Conservation (phyloP, 2,329 filamentous ascomycete genomes). For the Grosmannia huntii region DNA sequence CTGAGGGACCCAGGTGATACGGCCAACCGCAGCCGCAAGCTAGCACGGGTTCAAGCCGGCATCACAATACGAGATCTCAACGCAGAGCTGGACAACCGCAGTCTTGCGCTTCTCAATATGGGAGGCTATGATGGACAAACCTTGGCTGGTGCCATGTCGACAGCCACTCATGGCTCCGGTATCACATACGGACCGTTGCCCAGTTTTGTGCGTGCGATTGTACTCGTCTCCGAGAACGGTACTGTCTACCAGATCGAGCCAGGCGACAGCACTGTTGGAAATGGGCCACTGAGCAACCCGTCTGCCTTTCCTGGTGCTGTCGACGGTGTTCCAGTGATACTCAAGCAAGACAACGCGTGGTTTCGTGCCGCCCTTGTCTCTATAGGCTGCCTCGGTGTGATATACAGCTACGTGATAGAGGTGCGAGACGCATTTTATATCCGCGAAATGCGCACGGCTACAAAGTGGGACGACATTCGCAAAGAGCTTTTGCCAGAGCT, state of each 20-base stretch:
- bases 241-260: constrained; percentile 17
- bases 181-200: constrained; percentile 13
- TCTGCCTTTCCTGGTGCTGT: constrained; percentile 10
- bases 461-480: constrained; percentile 13
- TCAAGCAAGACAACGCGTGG: constrained; percentile 16
- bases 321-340: constrained; percentile 10
- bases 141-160: constrained; percentile 14
- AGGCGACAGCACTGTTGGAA: background rate
- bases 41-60: constrained; percentile 14
- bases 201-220: constrained; percentile 13
- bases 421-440: constrained; percentile 13
- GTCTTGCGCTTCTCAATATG: constrained; percentile 15
- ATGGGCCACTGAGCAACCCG: constrained; percentile 12
- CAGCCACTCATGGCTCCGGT: constrained; percentile 16
- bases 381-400: constrained; percentile 16
- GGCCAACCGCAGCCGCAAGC: constrained; percentile 7
- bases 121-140: constrained; percentile 17
- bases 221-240: constrained; percentile 13
- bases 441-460: constrained; percentile 12
- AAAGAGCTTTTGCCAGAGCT: constrained; percentile 11
- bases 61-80: constrained; percentile 16
- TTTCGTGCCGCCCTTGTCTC: constrained; percentile 14
- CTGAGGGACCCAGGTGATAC: background rate
- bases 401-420: constrained; percentile 16
- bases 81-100: constrained; percentile 13